Evolutionary conservation across 768 basidiomycete genomes (phyloP).

Genomic region (Paxillus rubicundulus): DNA sequence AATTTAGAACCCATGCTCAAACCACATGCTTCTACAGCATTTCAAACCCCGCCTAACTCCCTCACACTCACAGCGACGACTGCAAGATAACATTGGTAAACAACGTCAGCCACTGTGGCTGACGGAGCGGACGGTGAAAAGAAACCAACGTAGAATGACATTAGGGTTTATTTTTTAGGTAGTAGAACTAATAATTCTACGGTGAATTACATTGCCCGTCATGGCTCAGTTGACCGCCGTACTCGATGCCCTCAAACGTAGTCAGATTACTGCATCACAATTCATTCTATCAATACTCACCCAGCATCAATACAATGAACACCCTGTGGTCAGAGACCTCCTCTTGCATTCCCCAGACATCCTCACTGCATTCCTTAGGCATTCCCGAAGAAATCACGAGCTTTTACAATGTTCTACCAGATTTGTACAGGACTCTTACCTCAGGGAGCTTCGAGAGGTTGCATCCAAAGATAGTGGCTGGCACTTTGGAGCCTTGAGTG

Average conservation of each 20-base stretch:
- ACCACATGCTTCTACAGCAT: too few relatives aligned
- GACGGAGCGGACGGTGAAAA: too few relatives aligned
- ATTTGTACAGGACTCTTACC: neutral
- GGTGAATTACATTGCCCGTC: neutral
- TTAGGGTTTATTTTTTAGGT: too few relatives aligned
- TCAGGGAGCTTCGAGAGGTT: neutral
- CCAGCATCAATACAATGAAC: neutral
- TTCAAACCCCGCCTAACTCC: too few relatives aligned
- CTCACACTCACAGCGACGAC: too few relatives aligned
- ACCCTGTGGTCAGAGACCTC: neutral
- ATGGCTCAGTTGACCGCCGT: neutral
- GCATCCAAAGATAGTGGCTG: constrained; percentile 6
- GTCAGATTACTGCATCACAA: constrained; percentile 15
- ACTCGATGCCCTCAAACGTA: constrained; percentile 19
- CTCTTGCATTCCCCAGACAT: neutral
- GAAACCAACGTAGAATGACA: too few relatives aligned
- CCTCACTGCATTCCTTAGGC: neutral
- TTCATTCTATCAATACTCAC: neutral
- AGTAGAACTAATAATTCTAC: neutral
- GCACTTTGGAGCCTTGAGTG: constrained; percentile 8
- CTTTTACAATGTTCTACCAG: neutral
- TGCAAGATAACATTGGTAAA: too few relatives aligned
- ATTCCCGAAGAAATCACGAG: neutral
- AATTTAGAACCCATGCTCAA: too few relatives aligned
- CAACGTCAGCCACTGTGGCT: too few relatives aligned